Evolutionary conservation across 441 rosid species (phyloP).

Genomic region (Erysimum cheiri): DNA sequence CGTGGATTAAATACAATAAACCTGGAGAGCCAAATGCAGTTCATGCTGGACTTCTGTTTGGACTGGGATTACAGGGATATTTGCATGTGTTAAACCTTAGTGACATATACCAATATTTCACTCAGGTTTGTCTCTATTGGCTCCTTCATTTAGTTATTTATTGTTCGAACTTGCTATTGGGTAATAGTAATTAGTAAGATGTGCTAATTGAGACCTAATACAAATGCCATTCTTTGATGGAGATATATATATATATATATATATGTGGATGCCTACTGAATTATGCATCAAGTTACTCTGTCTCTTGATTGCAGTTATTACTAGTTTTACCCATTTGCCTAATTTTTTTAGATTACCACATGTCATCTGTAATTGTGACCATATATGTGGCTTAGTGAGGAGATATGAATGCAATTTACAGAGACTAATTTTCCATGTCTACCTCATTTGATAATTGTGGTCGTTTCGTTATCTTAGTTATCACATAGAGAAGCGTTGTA

Average conservation of each 20-base stretch:
- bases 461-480: conserved; percentile 21
- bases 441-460: conserved; percentile 22
- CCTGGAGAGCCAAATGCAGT: conserved; percentile 85
- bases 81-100: conserved; percentile 75
- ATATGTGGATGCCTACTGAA: too few relatives aligned
- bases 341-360: conserved; percentile 4
- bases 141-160: conserved; percentile 21
- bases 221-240: conserved; percentile 5
- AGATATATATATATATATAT: too few relatives aligned
- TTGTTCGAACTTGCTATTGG: conserved; percentile 8
- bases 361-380: conserved; percentile 18
- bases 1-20: conserved; percentile 95
- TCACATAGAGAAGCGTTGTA: conserved; percentile 4
- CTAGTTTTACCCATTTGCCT: conserved; percentile 18
- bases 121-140: conserved; percentile 63
- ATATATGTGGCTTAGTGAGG: conserved; percentile 17
- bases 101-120: conserved; percentile 88
- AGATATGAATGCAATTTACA: conserved; percentile 26
- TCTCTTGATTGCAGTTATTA: conserved; percentile 18
- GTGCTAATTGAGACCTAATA: conserved; percentile 18
- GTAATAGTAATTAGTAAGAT: conserved; percentile 7
- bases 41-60: conserved; percentile 98
- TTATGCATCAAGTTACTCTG: conserved; percentile 28
- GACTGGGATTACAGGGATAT: conserved; percentile 95
- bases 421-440: conserved; percentile 25